Evolutionary conservation across 768 basidiomycete genomes (phyloP).

Genomic region (Mycena leptocephala): DNA sequence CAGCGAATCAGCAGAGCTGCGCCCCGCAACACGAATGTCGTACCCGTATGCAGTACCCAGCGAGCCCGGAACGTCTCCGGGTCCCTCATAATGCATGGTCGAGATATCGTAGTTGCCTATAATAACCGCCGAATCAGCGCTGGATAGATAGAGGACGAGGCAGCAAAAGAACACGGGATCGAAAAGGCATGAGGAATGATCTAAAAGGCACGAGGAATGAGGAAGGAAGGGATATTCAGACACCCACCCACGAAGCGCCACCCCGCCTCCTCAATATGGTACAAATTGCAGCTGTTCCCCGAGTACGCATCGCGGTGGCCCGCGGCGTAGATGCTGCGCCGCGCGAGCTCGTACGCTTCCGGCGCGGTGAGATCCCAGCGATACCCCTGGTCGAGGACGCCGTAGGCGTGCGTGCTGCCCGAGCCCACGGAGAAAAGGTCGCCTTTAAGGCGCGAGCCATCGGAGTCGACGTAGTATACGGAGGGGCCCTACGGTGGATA

Average conservation of each 20-base stretch:
- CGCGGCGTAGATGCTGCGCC: conserved; percentile 96
- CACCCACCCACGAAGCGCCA: conserved; percentile 97
- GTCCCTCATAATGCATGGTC: conserved; percentile 92
- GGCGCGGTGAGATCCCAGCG: conserved; percentile 93
- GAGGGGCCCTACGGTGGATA: conserved; percentile 80
- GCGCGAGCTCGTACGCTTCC: conserved; percentile 94
- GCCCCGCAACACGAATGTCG: conserved; percentile 75
- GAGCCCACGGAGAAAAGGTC: conserved; percentile 98
- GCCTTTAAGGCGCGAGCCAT: conserved; percentile 95
- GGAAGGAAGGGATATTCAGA: no score
- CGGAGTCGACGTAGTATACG: conserved; percentile 98
- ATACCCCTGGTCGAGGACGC: conserved; percentile 96
- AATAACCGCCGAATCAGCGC: not conserved
- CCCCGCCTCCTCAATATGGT: conserved; percentile 93
- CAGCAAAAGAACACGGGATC: no score
- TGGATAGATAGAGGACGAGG: no score
- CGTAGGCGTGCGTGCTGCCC: conserved; percentile 97
- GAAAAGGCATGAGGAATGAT: not conserved
- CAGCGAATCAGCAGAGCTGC: conserved; percentile 55
- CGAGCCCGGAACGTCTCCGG: conserved; percentile 77
- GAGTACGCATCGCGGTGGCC: conserved; percentile 97
- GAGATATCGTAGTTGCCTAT: conserved; percentile 96
- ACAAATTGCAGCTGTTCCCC: conserved; percentile 96
- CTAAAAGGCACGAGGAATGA: no score
- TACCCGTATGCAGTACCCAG: conserved; percentile 84